These are phyloP conservation scores for Colletotrichum shisoi DNA, from an alignment of 2,329 filamentous ascomycete species.

Conservation along the genomic window DNA sequence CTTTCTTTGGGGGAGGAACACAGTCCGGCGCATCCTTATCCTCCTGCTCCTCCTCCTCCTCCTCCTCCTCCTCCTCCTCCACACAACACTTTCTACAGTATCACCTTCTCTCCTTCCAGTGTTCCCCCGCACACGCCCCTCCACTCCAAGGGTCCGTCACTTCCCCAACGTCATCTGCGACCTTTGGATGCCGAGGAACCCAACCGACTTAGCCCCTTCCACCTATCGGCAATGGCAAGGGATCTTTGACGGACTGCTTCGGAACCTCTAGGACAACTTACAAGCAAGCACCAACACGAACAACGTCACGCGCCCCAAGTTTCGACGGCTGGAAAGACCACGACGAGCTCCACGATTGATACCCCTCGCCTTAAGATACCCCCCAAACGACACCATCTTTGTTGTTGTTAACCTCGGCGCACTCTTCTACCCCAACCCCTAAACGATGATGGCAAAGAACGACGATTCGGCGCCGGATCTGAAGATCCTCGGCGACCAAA, in stretches of 20 bases:
- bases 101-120: background rate
- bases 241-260: conserved; percentile 28
- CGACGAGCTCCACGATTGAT: background rate
- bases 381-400: background rate
- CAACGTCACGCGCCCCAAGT: background rate
- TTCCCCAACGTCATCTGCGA: conserved; percentile 26
- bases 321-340: background rate
- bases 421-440: background rate
- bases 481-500: conserved; percentile 76
- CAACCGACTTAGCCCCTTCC: background rate
- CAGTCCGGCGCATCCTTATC: conserved; percentile 17
- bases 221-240: conserved; percentile 32
- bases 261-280: conserved; percentile 9
- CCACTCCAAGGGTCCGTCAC: conserved; percentile 18
- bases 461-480: conserved; percentile 71
- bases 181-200: background rate
- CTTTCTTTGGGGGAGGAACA: background rate
- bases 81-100: background rate
- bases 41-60: no score
- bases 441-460: conserved; percentile 49
- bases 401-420: background rate
- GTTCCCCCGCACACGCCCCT: background rate
- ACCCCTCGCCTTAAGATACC: background rate
- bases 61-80: no score
- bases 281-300: background rate